Evolutionary conservation across 2,329 filamentous ascomycete genomes (phyloP), one percentile per base, ranked within the genome.

Genomic region (Diaporthe caulivora): DNA sequence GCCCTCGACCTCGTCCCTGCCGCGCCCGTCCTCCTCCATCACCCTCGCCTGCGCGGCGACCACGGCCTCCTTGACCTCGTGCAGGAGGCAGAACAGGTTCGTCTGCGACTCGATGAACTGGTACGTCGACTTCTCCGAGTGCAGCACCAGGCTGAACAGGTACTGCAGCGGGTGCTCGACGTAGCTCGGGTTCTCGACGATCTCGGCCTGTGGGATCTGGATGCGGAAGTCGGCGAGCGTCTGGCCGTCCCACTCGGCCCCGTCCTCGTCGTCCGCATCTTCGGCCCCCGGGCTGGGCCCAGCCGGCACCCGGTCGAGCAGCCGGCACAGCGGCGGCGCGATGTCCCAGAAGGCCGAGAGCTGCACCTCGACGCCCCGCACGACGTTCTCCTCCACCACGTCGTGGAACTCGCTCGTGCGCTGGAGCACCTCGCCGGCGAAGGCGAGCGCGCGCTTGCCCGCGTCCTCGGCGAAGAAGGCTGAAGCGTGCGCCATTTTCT

Each of bases 271-370:
- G 8, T 54, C 64, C 3, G 51, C 49, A 1, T 34, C 67, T 21
- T 58, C 54, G 26, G 26, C 72, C 1, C 49, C 34, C 29, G 67
- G 57, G 34, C 53, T 31, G 15, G 29, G 54, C 13, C 87, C 83
- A 1, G 83, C 81, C 0, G 95, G 95, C 29, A 98, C 92, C 78
- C 93, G 93, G 74, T 97, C 94, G 15, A 97, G 88, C 60, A 98
- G 86, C 21, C 92, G 88, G 34, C 93, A 88, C 0, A 99, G 88
- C 4, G 92, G 91, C 3, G 97, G 97, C 1, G 95, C 96, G 78
- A 98, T 97, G 80, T 99, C 97, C 97, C 97, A 99, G 82, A 98
- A 99, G 0, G 96, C 95, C 13, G 93, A 95, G 2, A 98, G 89
- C 83, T 98, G 97, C 71, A 95, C 90, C 81, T 98, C 95, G 15